Percentiles rank a stretch among this genome's conserved stretches.
phyloP scores from a whole-genome alignment of 2,329 filamentous ascomycete genomes.

The Lasiodiplodia citricola region DNA sequence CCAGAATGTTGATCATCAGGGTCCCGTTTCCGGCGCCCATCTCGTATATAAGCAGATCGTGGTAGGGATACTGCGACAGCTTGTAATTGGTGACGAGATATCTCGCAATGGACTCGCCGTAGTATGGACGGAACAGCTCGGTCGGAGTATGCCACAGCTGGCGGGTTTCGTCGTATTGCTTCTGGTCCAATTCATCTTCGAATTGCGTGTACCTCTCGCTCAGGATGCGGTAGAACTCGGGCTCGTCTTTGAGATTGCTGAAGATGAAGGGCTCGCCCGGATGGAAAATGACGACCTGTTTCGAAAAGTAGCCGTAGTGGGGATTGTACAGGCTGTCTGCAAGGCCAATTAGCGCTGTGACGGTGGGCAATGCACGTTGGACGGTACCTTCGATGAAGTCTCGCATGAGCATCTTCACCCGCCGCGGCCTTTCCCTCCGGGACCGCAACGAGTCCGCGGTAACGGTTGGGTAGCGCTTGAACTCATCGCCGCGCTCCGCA shows the following conservation, averaged over 20 bases:
- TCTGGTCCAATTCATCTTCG: conserved; percentile 82
- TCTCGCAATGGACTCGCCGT: conserved; percentile 95
- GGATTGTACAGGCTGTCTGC: conserved; percentile 93
- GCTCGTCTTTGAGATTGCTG: conserved; percentile 77
- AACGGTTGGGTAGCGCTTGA: conserved; percentile 80
- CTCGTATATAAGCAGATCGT: conserved; percentile 97
- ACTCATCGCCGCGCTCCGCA: conserved; percentile 79
- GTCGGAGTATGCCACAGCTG: conserved; percentile 99
- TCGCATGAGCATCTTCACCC: conserved; percentile 95
- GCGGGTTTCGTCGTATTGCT: conserved; percentile 73
- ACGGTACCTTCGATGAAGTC: conserved; percentile 90
- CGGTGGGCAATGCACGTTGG: neutral
- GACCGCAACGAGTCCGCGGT: conserved; percentile 78
- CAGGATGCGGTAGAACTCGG: conserved; percentile 79
- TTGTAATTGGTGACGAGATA: conserved; percentile 97
- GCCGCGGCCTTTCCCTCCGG: conserved; percentile 75
- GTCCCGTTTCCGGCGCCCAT: conserved; percentile 98
- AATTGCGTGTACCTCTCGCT: conserved; percentile 85
- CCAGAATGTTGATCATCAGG: conserved; percentile 96
- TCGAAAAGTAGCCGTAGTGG: conserved; percentile 93
- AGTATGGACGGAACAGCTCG: conserved; percentile 94
- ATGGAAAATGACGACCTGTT: conserved; percentile 94
- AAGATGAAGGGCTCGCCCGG: conserved; percentile 93
- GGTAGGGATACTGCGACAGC: conserved; percentile 89
- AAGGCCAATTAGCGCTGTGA: conserved; percentile 28